Conservation (phyloP, 1,139 yeast species). For the Blastobotrys elegans region DNA sequence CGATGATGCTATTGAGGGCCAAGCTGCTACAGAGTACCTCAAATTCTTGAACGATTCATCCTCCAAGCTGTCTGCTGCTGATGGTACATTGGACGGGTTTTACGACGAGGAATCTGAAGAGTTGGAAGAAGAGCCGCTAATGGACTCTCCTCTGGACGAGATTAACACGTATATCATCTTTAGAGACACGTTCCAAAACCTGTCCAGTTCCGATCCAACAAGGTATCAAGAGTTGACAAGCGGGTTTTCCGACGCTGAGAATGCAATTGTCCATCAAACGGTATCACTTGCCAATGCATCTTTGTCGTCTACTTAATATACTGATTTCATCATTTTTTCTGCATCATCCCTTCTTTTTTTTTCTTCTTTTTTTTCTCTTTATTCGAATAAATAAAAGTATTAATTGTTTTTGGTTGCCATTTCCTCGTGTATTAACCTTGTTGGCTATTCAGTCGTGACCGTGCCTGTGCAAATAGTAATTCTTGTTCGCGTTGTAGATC, state of each 20-base stretch:
- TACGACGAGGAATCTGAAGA: slow-evolving; percentile 49
- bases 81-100: slow-evolving; percentile 24
- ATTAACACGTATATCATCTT: slow-evolving; percentile 58
- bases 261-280: slow-evolving; percentile 28
- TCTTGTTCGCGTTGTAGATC: slow-evolving; percentile 90
- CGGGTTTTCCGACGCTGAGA: slow-evolving; percentile 33
- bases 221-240: slow-evolving; percentile 30
- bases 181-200: slow-evolving; percentile 39
- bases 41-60: slow-evolving; percentile 30
- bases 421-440: slow-evolving; percentile 5
- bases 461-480: slow-evolving; percentile 80
- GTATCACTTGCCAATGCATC: slow-evolving; percentile 19
- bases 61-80: slow-evolving; percentile 15
- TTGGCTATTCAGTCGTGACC: slow-evolving; percentile 45
- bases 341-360: background rate
- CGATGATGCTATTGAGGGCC: slow-evolving; percentile 32
- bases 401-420: background rate
- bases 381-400: background rate
- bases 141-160: slow-evolving; percentile 70
- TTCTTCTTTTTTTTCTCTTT: background rate
- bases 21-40: slow-evolving; percentile 36
- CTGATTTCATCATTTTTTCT: no score
- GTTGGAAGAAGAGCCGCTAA: slow-evolving; percentile 73
- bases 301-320: background rate
- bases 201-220: slow-evolving; percentile 31